Percentiles rank a stretch among this genome's conserved stretches.
These are phyloP conservation scores for Hypoxylon sp. DNA, from an alignment of 2,329 filamentous ascomycete genomes.

Conservation along the genomic window DNA sequence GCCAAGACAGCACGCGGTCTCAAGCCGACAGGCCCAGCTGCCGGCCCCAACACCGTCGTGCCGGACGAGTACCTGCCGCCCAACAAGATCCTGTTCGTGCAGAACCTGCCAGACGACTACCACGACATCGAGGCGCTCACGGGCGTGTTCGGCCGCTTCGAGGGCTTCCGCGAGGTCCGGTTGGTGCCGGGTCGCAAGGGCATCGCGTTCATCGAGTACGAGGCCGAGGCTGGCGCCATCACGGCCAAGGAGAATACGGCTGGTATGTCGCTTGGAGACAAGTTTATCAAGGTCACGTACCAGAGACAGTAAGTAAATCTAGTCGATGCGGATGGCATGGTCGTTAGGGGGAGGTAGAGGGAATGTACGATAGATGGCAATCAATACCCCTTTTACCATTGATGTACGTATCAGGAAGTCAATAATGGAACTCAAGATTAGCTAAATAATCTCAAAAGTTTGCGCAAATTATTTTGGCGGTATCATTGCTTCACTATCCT, in stretches of 20 bases:
- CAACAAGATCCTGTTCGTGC: conserved; percentile 95
- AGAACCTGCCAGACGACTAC: conserved; percentile 88
- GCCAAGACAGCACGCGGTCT: conserved; percentile 76
- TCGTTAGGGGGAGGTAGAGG: background rate
- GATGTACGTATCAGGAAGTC: conserved; percentile 2
- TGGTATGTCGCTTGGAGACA: conserved; percentile 80
- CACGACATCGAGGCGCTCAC: conserved; percentile 83
- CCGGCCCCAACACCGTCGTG: conserved; percentile 71
- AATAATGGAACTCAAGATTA: background rate
- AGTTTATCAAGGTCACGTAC: conserved; percentile 93
- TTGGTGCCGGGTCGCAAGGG: conserved; percentile 85
- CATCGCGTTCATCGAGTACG: conserved; percentile 97
- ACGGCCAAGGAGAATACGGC: conserved; percentile 92
- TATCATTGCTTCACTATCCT: background rate
- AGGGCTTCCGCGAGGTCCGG: conserved; percentile 93
- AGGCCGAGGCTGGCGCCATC: conserved; percentile 87
- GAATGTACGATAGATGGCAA: conserved; percentile 14
- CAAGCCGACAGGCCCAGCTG: conserved; percentile 72
- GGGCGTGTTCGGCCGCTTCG: conserved; percentile 85
- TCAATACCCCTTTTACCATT: conserved; percentile 22
- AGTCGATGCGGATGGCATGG: background rate
- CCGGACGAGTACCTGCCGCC: conserved; percentile 98
- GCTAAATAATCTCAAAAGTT: background rate
- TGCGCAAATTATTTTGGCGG: background rate
- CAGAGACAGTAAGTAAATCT: conserved; percentile 77